Percentiles rank a stretch among this genome's conserved stretches.
These are phyloP conservation scores for Tylopilus vinaceipallidus DNA, from an alignment of 768 basidiomycete genomes.

Conservation along the genomic window DNA sequence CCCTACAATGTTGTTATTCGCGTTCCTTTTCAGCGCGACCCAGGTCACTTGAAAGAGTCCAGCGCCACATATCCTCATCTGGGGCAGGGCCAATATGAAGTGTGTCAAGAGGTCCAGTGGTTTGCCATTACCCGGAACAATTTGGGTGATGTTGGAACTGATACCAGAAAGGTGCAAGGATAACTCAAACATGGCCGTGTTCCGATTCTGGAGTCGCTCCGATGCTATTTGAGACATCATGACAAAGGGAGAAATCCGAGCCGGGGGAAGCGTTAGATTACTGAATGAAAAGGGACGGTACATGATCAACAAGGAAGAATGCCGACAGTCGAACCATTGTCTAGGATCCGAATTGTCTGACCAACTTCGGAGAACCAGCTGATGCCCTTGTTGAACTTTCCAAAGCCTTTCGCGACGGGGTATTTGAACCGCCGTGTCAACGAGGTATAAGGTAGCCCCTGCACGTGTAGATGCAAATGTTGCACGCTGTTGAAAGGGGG, in stretches of 20 bases:
- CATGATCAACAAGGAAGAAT: conserved; percentile 46
- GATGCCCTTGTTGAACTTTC: conserved; percentile 55
- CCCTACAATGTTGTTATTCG: no score
- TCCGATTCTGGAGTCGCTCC: background rate
- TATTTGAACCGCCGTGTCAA: conserved; percentile 43
- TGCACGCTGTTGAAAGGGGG: conserved; percentile 72
- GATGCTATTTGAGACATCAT: background rate
- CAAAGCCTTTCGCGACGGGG: conserved; percentile 39
- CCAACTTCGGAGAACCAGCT: conserved; percentile 69
- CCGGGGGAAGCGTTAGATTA: background rate
- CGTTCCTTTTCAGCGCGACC: no score
- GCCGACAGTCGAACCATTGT: conserved; percentile 48
- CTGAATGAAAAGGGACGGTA: background rate
- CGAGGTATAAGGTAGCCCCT: conserved; percentile 62
- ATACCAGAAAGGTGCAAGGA: background rate
- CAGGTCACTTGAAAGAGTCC: no score
- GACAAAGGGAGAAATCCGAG: no score
- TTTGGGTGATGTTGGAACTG: background rate
- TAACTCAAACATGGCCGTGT: no score
- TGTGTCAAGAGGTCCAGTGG: no score
- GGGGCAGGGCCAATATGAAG: no score
- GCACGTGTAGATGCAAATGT: conserved; percentile 76
- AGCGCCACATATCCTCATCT: no score
- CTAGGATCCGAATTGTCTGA: conserved; percentile 61
- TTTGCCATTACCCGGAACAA: background rate